Conservation (phyloP, 352 stramenopile species). For the Phytophthora hybrid region DNA sequence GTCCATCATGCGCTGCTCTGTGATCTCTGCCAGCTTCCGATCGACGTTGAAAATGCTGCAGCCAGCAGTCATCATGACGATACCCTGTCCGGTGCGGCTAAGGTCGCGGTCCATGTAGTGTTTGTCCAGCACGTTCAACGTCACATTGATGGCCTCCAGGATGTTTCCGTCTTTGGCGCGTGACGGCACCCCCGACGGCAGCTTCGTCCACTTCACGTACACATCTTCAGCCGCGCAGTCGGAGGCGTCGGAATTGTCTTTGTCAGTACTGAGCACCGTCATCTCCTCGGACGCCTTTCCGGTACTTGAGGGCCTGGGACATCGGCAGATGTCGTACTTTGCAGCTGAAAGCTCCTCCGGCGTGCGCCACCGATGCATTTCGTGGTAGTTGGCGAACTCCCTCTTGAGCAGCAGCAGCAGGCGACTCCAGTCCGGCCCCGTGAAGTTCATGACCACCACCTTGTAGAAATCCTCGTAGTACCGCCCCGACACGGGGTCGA, state of each 20-base stretch:
- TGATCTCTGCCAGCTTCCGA: slow-evolving; percentile 93
- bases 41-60: slow-evolving; percentile 97
- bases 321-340: slow-evolving; percentile 64
- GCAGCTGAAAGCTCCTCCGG: slow-evolving; percentile 58
- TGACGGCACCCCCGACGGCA: slow-evolving; percentile 87
- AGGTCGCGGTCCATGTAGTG: slow-evolving; percentile 99
- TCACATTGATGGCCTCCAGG: slow-evolving; percentile 98
- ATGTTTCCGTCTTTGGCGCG: slow-evolving; percentile 96
- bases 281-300: not conserved
- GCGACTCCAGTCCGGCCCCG: slow-evolving; percentile 91
- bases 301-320: slow-evolving; percentile 12
- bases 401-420: slow-evolving; percentile 93
- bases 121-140: slow-evolving; percentile 98
- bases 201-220: slow-evolving; percentile 66
- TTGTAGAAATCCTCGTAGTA: slow-evolving; percentile 90
- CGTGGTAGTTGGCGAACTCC: slow-evolving; percentile 95
- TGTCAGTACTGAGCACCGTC: not conserved
- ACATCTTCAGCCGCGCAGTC: slow-evolving; percentile 20
- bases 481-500: slow-evolving; percentile 55
- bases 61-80: slow-evolving; percentile 97
- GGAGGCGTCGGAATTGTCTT: slow-evolving; percentile 3
- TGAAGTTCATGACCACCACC: slow-evolving; percentile 88
- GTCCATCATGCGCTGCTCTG: slow-evolving; percentile 99
- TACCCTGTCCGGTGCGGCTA: slow-evolving; percentile 94
- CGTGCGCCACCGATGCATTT: slow-evolving; percentile 70